A percentile compares a stretch with the other conserved stretches of the same genome.
Evolutionary conservation across 1,284 basidiomycete genomes (phyloP).

Genomic region (Ustilago bromivora): DNA sequence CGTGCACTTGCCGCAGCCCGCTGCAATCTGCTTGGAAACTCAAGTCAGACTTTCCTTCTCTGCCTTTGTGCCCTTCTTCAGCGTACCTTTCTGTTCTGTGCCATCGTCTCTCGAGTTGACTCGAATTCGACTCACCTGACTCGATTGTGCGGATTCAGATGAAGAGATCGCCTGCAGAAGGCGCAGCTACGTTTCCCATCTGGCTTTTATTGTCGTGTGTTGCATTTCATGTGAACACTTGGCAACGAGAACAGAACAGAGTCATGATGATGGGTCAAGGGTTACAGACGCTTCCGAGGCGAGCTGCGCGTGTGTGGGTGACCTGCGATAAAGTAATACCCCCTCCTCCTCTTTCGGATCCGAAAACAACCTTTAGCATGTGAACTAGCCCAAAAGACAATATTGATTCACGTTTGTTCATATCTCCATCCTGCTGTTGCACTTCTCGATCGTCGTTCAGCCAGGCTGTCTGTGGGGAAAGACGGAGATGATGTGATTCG

Average conservation of each 20-base stretch:
- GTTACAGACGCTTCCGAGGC: neutral
- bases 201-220: neutral
- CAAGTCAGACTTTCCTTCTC: neutral
- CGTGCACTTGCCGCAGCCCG: neutral
- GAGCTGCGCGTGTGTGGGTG: neutral
- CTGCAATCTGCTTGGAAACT: neutral
- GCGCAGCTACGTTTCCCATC: neutral
- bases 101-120: neutral
- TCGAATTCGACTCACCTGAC: neutral
- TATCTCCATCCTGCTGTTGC: too few relatives aligned
- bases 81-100: neutral
- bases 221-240: neutral
- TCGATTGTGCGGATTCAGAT: neutral
- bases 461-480: too few relatives aligned
- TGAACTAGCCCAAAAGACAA: neutral
- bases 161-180: neutral
- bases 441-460: too few relatives aligned
- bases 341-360: neutral
- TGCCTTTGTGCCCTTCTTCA: too few relatives aligned
- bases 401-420: too few relatives aligned
- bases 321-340: neutral
- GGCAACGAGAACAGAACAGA: conserved; percentile 1
- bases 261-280: neutral
- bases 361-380: neutral
- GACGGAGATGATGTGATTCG: too few relatives aligned